Percentiles rank a stretch among this genome's conserved stretches.
Evolutionary conservation across 2,329 filamentous ascomycete species (phyloP).

Genomic region (Calonectria montana): DNA sequence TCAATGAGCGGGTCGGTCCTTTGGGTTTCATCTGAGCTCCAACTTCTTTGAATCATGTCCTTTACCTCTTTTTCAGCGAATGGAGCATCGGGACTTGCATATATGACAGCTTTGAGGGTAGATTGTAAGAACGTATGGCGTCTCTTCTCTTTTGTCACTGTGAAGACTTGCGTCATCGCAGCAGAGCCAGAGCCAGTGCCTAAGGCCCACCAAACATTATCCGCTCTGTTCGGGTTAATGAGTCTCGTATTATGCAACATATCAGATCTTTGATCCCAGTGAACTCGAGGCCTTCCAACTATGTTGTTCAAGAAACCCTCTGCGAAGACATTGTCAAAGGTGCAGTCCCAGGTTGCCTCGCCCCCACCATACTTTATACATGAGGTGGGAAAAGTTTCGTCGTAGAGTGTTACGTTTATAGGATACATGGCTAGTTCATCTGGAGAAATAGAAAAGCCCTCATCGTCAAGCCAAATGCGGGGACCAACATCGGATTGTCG

Average conservation of each 20-base stretch:
- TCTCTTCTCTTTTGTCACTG: background rate
- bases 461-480: background rate
- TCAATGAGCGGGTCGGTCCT: background rate
- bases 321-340: background rate
- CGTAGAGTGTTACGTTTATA: background rate
- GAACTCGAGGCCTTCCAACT: background rate
- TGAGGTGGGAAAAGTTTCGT: background rate
- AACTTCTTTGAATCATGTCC: background rate
- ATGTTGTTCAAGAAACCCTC: background rate
- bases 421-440: background rate
- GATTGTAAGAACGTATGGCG: background rate
- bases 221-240: background rate
- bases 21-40: background rate
- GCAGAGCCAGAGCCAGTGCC: background rate
- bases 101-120: background rate
- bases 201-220: background rate
- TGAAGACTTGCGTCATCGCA: background rate
- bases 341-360: background rate
- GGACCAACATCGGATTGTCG: background rate
- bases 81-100: background rate
- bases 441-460: background rate
- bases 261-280: background rate
- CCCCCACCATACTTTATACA: background rate
- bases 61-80: background rate
- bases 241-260: background rate